Evolutionary conservation across 768 basidiomycete species (phyloP), one percentile per base, ranked within the genome.

Genomic region (Hericium alpestre): DNA sequence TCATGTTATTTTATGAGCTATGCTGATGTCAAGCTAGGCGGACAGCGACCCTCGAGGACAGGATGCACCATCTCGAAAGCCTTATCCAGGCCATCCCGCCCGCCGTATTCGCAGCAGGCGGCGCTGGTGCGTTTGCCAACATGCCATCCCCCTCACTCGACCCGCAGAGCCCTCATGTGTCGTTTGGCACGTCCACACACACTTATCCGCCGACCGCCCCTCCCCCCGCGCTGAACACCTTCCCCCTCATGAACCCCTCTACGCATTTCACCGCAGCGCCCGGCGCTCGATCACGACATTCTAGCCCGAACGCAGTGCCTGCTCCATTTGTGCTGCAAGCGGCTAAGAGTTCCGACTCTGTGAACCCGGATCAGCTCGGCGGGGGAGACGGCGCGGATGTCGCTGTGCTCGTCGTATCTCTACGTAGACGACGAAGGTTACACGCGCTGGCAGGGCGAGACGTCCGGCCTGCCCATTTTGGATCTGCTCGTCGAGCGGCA

Each of bases 381-480:
- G 7, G 84, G 83, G 51, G 85, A 84, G 52, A 73, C 78, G 1
- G 76, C 82, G 12, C 79, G 82, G 25, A 79, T 83, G 71, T 82
- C 84, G 0, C 68, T 90, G 46, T 80, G 84, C 0, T 85, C 87
- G 1, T 88, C 87, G 0, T 92, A 92, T 67, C 78, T 92, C 38
- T 92, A 92, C 66, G 83, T 88, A 58, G 90, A 92, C 61, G 89
- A 92, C 65, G 88, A 91, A 67, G 90, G 90, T 2, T 87, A 84
- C 66, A 88, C 90, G 0, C 74, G 90, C 56, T 92, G 90, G 90
- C 90, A 92, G 72, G 93, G 93, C 32, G 92, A 94, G 65, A 91
- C 91, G 0, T 94, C 92, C 3, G 93, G 93, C 23, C 79, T 95
- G 0, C 93, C 93, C 5, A 79, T 95, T 4, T 79, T 94, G 25